Base-by-base conservation (phyloP, 140 eudicot species). In the Flaveria floridana region DNA sequence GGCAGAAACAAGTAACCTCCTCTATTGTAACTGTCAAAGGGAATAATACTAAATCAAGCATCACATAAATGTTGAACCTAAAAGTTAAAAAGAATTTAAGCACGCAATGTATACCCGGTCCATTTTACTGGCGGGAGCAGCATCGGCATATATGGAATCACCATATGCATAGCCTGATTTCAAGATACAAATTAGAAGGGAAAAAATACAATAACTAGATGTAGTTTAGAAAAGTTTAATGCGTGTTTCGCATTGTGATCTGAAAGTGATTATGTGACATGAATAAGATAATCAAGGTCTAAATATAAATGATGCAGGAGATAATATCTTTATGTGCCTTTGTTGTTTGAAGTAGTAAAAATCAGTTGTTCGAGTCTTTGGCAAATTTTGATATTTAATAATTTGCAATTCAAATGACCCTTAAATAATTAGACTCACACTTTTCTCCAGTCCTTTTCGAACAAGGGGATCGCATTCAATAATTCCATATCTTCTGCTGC, bases 111-210 rank as follows among this genome's bases (percentile, higher is more conserved):
- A 47, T 93, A 93, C 98, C 98, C 87, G 14, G 89, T 78, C 98
- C 98, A 93, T 59, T 83, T 85, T 23, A 84, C 69, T 13, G 98
- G 98, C 21, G 98, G 98, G 55, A 93, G 78, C 79, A 93, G 70
- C 98, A 93, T 93, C 39, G 98, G 98, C 98, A 93, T 93, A 73
- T 93, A 93, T 4, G 98, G 98, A 64, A 93, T 88, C 85, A 93
- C 98, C 97, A 93, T 88, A 83, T 93, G 98, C 87, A 89, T 90
- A 67, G 97, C 96, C 98, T 92, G 91, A 73, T 76, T 76, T 63
- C 23, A 71, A 73, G 25, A 79, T 30, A 67, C 8, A 71, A 68
- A 70, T 67, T 26, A 63, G 15, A 74, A 64, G 9, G 52, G 20
- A 7, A 61, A 9, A 19, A 4, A 26, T 16, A 34, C 23, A 56